phyloP scores from a whole-genome alignment of 1,139 yeast species.

The Scheffersomyces insectosa region DNA sequence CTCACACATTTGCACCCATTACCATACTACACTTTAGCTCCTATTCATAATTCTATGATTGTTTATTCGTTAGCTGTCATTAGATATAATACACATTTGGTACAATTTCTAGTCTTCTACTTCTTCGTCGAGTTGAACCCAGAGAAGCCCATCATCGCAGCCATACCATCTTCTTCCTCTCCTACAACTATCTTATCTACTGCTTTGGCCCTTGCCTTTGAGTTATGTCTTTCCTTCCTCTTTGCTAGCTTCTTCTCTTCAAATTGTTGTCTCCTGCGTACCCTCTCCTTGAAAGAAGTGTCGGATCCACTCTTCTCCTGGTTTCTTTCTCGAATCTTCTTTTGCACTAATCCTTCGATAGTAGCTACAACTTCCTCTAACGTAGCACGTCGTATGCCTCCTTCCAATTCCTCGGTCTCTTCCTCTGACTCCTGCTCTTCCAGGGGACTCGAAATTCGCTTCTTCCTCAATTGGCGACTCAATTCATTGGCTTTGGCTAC shows the following conservation, averaged over 20 bases:
- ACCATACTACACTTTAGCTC: no score
- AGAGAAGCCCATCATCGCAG: constrained; percentile 59
- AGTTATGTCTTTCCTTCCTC: constrained; percentile 23
- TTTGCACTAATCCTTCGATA: constrained; percentile 33
- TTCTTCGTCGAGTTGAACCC: constrained; percentile 42
- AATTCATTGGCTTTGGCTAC: constrained; percentile 24
- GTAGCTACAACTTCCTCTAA: constrained; percentile 31
- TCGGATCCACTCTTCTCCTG: constrained; percentile 7
- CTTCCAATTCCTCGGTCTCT: constrained; percentile 32
- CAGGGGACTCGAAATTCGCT: constrained; percentile 17
- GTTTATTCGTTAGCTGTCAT: no score
- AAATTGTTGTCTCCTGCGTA: constrained; percentile 40
- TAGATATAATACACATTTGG: no score
- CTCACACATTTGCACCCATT: no score
- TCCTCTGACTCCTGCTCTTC: constrained; percentile 31
- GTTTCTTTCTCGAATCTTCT: constrained; percentile 16
- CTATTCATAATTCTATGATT: no score
- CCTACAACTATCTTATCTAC: constrained; percentile 14
- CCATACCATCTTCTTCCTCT: constrained; percentile 32
- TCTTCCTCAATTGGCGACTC: constrained; percentile 10
- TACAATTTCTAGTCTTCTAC: background rate
- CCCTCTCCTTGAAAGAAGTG: constrained; percentile 37
- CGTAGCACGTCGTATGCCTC: constrained; percentile 36
- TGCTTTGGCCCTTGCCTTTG: constrained; percentile 9
- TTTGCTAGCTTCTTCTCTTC: constrained; percentile 38